phyloP scores from a whole-genome alignment of 2,329 filamentous ascomycete genomes.

The Trichoderma semiorbis region DNA sequence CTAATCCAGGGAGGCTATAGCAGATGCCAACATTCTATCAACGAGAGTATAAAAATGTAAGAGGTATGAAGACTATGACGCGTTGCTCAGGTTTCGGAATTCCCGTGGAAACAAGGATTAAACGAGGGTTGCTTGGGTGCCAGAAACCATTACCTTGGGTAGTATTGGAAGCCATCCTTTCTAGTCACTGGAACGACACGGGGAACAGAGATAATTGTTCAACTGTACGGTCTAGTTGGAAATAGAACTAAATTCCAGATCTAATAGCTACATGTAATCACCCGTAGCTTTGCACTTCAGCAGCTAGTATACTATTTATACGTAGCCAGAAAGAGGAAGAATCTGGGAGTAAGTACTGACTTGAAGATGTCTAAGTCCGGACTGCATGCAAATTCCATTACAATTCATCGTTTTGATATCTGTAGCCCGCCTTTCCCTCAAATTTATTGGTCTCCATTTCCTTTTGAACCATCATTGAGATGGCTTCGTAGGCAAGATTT shows the following conservation, averaged over 20 bases:
- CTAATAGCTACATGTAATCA: background rate
- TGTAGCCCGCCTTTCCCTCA: background rate
- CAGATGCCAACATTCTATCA: background rate
- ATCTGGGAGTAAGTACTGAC: background rate
- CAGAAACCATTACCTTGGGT: background rate
- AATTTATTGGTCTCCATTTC: background rate
- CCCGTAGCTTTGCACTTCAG: background rate
- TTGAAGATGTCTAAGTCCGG: background rate
- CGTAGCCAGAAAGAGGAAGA: background rate
- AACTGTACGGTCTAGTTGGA: background rate
- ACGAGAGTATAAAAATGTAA: background rate
- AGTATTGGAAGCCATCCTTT: background rate
- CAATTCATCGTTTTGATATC: background rate
- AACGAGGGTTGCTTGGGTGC: too few species aligned
- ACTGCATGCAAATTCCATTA: background rate
- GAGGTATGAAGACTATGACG: background rate
- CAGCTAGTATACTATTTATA: background rate
- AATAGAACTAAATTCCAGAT: background rate
- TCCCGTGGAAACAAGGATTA: background rate
- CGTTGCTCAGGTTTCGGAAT: background rate
- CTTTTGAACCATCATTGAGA: background rate
- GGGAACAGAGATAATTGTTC: background rate
- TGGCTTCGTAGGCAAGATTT: background rate
- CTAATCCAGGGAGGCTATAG: background rate
- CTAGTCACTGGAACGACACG: background rate